These are phyloP conservation scores for Radiomyces spectabilis DNA, from an alignment of 192 early-diverging fungal genomes.

Conservation along the genomic window DNA sequence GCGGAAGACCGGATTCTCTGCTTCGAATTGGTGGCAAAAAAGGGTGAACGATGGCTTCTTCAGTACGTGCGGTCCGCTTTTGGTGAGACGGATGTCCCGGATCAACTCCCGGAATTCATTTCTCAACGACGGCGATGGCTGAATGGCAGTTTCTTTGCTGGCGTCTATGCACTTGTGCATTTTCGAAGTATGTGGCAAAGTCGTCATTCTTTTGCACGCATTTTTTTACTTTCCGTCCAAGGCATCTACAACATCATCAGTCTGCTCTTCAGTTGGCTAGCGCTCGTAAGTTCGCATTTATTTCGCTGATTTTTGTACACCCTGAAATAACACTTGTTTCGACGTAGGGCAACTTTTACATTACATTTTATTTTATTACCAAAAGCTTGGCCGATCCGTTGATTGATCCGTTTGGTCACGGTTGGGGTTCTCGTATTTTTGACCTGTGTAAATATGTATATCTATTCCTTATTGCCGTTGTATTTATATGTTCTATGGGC, in stretches of 20 bases:
- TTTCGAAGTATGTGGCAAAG: not conserved
- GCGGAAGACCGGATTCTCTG: slow-evolving; percentile 83
- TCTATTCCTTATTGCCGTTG: slow-evolving; percentile 64
- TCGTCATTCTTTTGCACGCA: slow-evolving; percentile 7
- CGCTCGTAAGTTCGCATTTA: slow-evolving; percentile 47
- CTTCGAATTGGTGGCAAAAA: slow-evolving; percentile 74
- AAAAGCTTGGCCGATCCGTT: slow-evolving; percentile 23
- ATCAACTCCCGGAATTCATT: slow-evolving; percentile 63
- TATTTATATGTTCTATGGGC: slow-evolving; percentile 82
- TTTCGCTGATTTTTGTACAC: not conserved
- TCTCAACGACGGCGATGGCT: slow-evolving; percentile 78
- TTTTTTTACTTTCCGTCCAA: slow-evolving; percentile 36
- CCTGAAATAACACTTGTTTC: slow-evolving; percentile 31
- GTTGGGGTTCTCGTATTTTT: slow-evolving; percentile 54
- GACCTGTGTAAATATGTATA: slow-evolving; percentile 66
- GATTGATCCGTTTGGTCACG: slow-evolving; percentile 52
- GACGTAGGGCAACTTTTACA: slow-evolving; percentile 68
- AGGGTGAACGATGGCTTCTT: slow-evolving; percentile 48
- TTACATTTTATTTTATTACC: slow-evolving; percentile 74
- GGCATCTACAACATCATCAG: slow-evolving; percentile 64
- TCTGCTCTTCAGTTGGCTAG: slow-evolving; percentile 69
- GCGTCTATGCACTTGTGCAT: slow-evolving; percentile 43
- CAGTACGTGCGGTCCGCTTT: slow-evolving; percentile 56
- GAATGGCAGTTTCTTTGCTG: slow-evolving; percentile 76
- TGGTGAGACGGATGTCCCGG: slow-evolving; percentile 73